Conservation (phyloP, 2,329 filamentous ascomycete genomes). For the Leptographium procerum region DNA sequence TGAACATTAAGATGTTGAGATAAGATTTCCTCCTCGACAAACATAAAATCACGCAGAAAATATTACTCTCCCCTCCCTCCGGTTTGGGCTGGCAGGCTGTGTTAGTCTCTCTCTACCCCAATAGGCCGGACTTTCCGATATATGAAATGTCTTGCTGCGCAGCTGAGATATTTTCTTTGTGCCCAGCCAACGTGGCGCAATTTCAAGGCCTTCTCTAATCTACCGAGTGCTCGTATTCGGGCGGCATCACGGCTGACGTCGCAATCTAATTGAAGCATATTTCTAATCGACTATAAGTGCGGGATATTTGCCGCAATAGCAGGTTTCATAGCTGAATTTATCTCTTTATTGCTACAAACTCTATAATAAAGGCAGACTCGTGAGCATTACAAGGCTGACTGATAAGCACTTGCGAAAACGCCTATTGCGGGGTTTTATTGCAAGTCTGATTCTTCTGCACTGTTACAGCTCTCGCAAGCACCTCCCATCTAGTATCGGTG, state of each 20-base stretch:
- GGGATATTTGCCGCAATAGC: too few relatives aligned
- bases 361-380: too few relatives aligned
- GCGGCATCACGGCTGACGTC: too few relatives aligned
- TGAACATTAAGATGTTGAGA: not conserved
- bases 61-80: not conserved
- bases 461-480: not conserved
- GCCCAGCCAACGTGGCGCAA: not conserved
- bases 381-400: too few relatives aligned
- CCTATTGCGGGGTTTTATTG: not conserved
- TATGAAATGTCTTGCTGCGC: not conserved
- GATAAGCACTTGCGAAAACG: not conserved
- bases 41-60: not conserved
- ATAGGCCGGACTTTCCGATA: not conserved
- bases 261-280: too few relatives aligned
- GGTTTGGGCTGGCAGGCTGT: not conserved
- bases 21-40: not conserved
- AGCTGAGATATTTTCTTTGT: not conserved
- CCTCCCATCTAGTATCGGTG: too few relatives aligned
- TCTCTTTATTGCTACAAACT: too few relatives aligned
- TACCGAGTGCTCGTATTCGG: too few relatives aligned
- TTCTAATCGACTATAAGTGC: too few relatives aligned
- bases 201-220: not conserved
- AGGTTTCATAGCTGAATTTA: too few relatives aligned
- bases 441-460: not conserved
- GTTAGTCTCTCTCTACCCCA: not conserved